Conservation (phyloP, 148 eudicot species). For the Spergularia marina region DNA sequence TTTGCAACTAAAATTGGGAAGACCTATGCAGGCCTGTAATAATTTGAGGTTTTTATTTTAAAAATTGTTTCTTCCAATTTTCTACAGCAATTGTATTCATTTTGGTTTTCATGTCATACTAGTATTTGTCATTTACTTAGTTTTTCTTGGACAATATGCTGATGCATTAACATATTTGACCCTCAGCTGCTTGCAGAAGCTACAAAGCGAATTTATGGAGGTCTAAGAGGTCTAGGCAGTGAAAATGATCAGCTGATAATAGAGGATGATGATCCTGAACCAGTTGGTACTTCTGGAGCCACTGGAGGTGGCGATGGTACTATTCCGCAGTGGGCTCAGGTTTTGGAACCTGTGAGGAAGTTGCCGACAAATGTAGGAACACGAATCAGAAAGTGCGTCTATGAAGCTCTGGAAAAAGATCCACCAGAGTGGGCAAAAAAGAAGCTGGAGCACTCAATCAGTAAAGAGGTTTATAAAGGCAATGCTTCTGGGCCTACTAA, state of each 20-base stretch:
- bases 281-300: constrained; percentile 34
- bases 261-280: constrained; percentile 51
- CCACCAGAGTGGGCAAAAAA: constrained; percentile 82
- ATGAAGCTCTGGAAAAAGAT: constrained; percentile 55
- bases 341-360: constrained; percentile 68
- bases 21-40: constrained; percentile 1
- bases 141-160: neutral
- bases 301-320: constrained; percentile 29
- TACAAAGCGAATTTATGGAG: constrained; percentile 47
- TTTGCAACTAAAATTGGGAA: neutral
- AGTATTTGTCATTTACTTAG: neutral
- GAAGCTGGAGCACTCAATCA: constrained; percentile 65
- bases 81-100: neutral
- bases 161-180: constrained; percentile 29
- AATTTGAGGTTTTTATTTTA: neutral
- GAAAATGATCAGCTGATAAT: constrained; percentile 34
- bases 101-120: neutral
- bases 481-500: constrained; percentile 86
- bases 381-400: constrained; percentile 60
- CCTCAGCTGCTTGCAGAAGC: constrained; percentile 71
- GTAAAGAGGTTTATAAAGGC: constrained; percentile 78
- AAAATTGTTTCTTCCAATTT: neutral
- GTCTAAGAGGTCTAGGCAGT: constrained; percentile 35
- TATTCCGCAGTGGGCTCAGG: constrained; percentile 66
- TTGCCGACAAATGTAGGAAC: constrained; percentile 88